These are phyloP conservation scores for Ceratobasidium theobromae DNA, from an alignment of 1,284 basidiomycete species.

Conservation along the genomic window DNA sequence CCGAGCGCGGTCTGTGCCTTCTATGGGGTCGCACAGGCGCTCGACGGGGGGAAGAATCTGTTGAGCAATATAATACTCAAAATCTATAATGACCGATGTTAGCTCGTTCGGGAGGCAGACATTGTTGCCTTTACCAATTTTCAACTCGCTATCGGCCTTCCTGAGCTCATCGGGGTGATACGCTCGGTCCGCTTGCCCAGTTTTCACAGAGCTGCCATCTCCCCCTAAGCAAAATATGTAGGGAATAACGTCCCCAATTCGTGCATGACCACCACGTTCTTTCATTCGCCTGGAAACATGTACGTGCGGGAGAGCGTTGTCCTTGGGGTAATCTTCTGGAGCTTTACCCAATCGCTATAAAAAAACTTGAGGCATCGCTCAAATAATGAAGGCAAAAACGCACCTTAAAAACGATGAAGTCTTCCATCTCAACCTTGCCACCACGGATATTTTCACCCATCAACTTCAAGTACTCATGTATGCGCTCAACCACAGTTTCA, in stretches of 20 bases:
- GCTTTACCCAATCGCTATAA: conserved; percentile 86
- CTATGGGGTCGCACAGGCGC: conserved; percentile 93
- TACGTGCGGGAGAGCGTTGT: conserved; percentile 93
- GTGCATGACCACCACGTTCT: conserved; percentile 75
- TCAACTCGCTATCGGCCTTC: conserved; percentile 62
- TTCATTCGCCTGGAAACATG: conserved; percentile 95
- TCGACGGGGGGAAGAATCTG: conserved; percentile 95
- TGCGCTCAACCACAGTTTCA: conserved; percentile 85
- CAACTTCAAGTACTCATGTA: conserved; percentile 86
- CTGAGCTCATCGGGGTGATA: conserved; percentile 93
- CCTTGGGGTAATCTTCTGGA: conserved; percentile 95
- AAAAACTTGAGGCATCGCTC: neutral
- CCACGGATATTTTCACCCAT: conserved; percentile 75
- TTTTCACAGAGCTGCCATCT: conserved; percentile 71
- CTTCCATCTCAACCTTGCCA: conserved; percentile 80
- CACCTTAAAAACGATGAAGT: conserved; percentile 94
- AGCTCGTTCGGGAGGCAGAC: neutral
- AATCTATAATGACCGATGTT: conserved; percentile 56
- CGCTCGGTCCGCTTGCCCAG: conserved; percentile 86
- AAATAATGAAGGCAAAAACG: conserved; percentile 18
- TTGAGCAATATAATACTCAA: conserved; percentile 87
- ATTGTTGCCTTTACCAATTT: conserved; percentile 60
- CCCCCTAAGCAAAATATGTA: conserved; percentile 90
- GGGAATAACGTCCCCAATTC: conserved; percentile 90
- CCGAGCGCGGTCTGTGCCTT: conserved; percentile 89